Evolutionary conservation across 2,329 filamentous ascomycete genomes (phyloP), one percentile per base, ranked within the genome.

Genomic region (Dothiorella sarmentorum): DNA sequence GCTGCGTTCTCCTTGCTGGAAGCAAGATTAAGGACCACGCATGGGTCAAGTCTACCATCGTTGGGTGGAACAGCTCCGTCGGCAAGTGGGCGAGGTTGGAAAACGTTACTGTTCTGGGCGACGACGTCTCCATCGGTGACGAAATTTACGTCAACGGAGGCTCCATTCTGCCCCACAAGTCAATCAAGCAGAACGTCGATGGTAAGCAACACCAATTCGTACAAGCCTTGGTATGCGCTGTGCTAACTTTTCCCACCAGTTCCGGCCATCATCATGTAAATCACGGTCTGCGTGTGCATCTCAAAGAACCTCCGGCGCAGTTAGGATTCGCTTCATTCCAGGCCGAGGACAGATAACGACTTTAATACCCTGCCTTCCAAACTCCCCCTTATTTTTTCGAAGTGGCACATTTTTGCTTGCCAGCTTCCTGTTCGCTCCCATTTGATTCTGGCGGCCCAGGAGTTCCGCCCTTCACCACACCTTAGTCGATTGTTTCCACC

Each of bases 141-240:
- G 93, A 99, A 79, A 91, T 99, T 67, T 97, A 97, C 76, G 94
- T 97, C 76, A 99, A 99, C 76, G 93, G 93, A 69, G 91, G 92
- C 69, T 95, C 90, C 68, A 88, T 99, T 63, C 81, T 99, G 64
- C 93, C 93, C 6, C 93, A 99, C 81, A 99, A 99, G 88, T 94
- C 88, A 75, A 97, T 99, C 83, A 97, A 97, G 84, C 85, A 88
- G 69, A 99, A 99, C 75, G 90, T 99, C 69, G 94, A 99, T 61
- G 71, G 69, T 73, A 69, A 70, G 71, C 59, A n/a, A 24, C 38
- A n/a, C 13, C 15, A 20, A 4, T n/a, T 42, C 6, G 51, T 13
- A 9, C 3, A n/a, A 27, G 6, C 43, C 35, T 18, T 15, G 2
- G 15, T 52, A 17, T 33, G 61, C 52, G 49, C 3, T 17, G 5